Percentiles rank a stretch among this genome's conserved stretches.
Conservation (phyloP, 2,329 filamentous ascomycete genomes). For the Aspergillus aculeatus region DNA sequence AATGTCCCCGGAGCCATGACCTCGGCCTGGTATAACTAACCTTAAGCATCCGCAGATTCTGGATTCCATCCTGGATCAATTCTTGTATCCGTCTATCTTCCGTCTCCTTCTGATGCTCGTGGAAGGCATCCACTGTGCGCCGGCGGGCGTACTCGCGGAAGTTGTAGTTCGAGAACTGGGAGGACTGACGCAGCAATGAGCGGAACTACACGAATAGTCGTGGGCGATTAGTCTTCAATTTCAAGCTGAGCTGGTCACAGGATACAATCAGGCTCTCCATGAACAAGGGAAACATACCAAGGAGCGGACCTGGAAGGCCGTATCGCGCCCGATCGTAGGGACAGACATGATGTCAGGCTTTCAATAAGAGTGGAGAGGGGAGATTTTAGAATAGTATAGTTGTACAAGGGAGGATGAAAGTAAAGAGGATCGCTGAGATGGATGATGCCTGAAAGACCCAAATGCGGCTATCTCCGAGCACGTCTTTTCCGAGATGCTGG, state of each 20-base stretch:
- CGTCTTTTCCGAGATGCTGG: background rate
- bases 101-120: conserved; percentile 69
- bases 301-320: conserved; percentile 49
- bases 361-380: conserved; percentile 9
- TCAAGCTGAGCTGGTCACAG: background rate
- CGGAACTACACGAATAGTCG: conserved; percentile 68
- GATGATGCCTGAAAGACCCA: conserved; percentile 1
- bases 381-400: background rate
- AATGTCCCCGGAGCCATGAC: background rate
- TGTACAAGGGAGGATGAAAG: background rate
- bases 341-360: conserved; percentile 43
- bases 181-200: conserved; percentile 80
- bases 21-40: conserved; percentile 52
- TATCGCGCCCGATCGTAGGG: conserved; percentile 39
- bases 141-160: conserved; percentile 95
- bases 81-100: conserved; percentile 81
- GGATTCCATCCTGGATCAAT: conserved; percentile 81
- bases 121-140: conserved; percentile 85
- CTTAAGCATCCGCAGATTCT: conserved; percentile 87
- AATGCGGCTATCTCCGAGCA: conserved; percentile 1
- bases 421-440: background rate
- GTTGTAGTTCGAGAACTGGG: conserved; percentile 91
- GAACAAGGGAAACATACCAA: conserved; percentile 35
- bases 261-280: background rate
- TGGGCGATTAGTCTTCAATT: background rate